These are phyloP conservation scores for Leccinum solheimii DNA, from an alignment of 1,284 basidiomycete species.

Conservation along the genomic window DNA sequence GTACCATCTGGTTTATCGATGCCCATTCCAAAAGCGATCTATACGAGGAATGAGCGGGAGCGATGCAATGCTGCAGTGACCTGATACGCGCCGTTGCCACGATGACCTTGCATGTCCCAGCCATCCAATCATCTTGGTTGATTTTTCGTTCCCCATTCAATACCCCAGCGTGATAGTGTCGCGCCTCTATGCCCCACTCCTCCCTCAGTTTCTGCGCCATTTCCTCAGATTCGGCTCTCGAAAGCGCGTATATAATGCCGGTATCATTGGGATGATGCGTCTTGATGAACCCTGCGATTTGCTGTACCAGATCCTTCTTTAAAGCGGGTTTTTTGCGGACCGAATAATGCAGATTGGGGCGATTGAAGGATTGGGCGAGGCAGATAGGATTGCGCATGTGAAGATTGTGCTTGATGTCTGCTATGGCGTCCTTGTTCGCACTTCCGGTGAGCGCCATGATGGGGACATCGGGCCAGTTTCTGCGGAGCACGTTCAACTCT, in stretches of 20 bases:
- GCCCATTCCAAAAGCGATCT: constrained; percentile 97
- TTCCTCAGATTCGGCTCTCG: constrained; percentile 75
- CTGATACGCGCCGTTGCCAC: constrained; percentile 75
- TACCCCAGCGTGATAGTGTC: constrained; percentile 89
- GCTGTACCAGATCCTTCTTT: constrained; percentile 51
- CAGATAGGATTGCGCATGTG: constrained; percentile 60
- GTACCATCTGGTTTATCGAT: constrained; percentile 86
- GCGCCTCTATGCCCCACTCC: constrained; percentile 60
- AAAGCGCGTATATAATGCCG: constrained; percentile 88
- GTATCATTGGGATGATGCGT: constrained; percentile 58
- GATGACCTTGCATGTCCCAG: constrained; percentile 75
- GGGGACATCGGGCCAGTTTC: constrained; percentile 76
- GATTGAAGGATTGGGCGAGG: constrained; percentile 88
- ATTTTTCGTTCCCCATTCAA: constrained; percentile 60
- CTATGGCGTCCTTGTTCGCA: constrained; percentile 74
- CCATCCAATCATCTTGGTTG: constrained; percentile 77
- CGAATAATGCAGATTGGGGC: constrained; percentile 85
- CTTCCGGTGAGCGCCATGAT: constrained; percentile 98
- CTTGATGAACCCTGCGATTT: constrained; percentile 77
- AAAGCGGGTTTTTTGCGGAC: constrained; percentile 58
- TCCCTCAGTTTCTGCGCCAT: constrained; percentile 68
- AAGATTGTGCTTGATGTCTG: constrained; percentile 78
- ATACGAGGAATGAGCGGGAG: constrained; percentile 12
- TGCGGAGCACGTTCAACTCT: constrained; percentile 66
- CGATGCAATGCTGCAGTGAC: constrained; percentile 3